These are phyloP conservation scores for Peronospora farinosa DNA, from an alignment of 352 stramenopile species.

Conservation along the genomic window DNA sequence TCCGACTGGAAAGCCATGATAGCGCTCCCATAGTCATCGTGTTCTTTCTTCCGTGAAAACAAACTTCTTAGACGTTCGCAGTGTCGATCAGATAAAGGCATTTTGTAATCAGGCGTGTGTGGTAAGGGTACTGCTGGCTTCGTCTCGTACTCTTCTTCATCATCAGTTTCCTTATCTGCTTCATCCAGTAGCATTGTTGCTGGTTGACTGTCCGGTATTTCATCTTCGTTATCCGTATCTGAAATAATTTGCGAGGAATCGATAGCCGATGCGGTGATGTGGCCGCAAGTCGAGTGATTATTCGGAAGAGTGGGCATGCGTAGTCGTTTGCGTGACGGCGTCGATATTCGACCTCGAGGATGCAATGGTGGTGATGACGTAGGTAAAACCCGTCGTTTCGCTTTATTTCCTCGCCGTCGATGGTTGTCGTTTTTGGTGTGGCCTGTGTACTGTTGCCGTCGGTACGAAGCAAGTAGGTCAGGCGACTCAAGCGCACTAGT, in stretches of 20 bases:
- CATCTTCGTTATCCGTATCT: slow-evolving; percentile 13
- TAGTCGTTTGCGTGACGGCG: slow-evolving; percentile 30
- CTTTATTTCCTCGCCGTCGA: slow-evolving; percentile 8
- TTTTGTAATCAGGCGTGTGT: slow-evolving; percentile 7
- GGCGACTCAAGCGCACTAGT: slow-evolving; percentile 31
- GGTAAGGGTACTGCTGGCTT: slow-evolving; percentile 25
- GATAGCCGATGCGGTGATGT: slow-evolving; percentile 2
- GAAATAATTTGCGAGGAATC: slow-evolving; percentile 10
- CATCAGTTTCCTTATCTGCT: slow-evolving; percentile 7
- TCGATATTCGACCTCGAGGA: slow-evolving; percentile 9
- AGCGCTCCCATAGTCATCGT: slow-evolving; percentile 44
- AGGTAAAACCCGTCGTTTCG: slow-evolving; percentile 21
- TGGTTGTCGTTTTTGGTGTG: slow-evolving; percentile 7
- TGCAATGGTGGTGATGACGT: slow-evolving; percentile 14
- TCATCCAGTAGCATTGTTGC: slow-evolving; percentile 9
- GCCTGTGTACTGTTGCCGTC: slow-evolving; percentile 6
- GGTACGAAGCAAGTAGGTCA: slow-evolving; percentile 29
- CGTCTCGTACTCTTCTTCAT: slow-evolving; percentile 41
- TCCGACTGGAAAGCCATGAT: slow-evolving; percentile 42
- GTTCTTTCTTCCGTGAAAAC: slow-evolving; percentile 25
- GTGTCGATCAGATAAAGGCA: slow-evolving; percentile 1
- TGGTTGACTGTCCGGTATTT: slow-evolving; percentile 15
- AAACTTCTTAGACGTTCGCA: slow-evolving; percentile 9
- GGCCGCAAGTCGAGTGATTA: not conserved
- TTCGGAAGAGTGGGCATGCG: slow-evolving; percentile 19